phyloP scores from a whole-genome alignment of 495 filamentous ascomycete species.

The Neurospora sp. region DNA sequence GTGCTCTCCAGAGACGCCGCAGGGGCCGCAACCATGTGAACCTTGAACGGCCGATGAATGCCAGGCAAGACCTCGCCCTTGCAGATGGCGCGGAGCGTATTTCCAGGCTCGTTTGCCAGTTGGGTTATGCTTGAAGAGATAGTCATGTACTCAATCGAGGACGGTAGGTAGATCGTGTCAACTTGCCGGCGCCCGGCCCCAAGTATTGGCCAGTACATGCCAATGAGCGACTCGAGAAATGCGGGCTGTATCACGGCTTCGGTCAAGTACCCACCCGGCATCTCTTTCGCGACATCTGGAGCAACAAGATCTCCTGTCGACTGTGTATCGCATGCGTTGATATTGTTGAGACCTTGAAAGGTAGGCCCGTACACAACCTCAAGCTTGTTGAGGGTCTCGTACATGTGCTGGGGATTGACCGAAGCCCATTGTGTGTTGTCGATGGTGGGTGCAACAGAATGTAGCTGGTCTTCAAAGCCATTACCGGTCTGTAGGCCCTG shows the following conservation, averaged over 20 bases:
- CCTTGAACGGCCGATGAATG: slow-evolving; percentile 25
- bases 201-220: slow-evolving; percentile 35
- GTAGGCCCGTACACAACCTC: slow-evolving; percentile 36
- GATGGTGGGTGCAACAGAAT: slow-evolving; percentile 18
- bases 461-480: slow-evolving; percentile 16
- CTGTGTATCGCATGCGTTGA: slow-evolving; percentile 26
- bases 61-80: slow-evolving; percentile 18
- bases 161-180: slow-evolving; percentile 33
- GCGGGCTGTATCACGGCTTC: slow-evolving; percentile 41
- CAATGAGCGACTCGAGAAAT: slow-evolving; percentile 42
- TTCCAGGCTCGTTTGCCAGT: slow-evolving; percentile 18
- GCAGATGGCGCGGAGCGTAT: slow-evolving; percentile 25
- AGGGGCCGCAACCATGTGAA: slow-evolving; percentile 24
- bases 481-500: slow-evolving; percentile 17
- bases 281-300: slow-evolving; percentile 41
- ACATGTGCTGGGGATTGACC: slow-evolving; percentile 22
- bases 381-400: slow-evolving; percentile 27
- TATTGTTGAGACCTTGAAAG: slow-evolving; percentile 35
- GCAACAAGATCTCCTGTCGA: slow-evolving; percentile 33
- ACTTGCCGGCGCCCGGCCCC: slow-evolving; percentile 20
- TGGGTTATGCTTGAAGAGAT: slow-evolving; percentile 22
- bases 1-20: slow-evolving; percentile 21
- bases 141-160: slow-evolving; percentile 27
- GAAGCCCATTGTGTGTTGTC: slow-evolving; percentile 11
- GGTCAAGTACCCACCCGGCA: slow-evolving; percentile 39